Evolutionary conservation across 1,284 basidiomycete genomes (phyloP).

Genomic region (Cystobasidium sp.): DNA sequence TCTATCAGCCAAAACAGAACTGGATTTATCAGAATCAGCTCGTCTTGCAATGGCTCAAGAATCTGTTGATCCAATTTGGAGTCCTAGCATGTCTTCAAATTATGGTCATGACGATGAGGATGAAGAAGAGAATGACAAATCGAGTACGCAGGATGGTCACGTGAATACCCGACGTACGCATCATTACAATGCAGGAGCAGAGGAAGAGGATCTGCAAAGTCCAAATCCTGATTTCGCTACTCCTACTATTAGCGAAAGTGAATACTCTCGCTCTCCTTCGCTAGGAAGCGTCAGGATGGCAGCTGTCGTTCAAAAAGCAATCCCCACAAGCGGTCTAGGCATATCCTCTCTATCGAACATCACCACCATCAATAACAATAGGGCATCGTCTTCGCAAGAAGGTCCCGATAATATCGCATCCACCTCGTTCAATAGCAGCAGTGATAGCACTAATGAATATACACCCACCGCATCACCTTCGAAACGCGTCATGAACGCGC

Average conservation of each 20-base stretch:
- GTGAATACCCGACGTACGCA: background rate
- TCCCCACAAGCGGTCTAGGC: conserved; percentile 15
- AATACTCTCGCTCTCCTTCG: conserved; percentile 31
- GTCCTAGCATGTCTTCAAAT: conserved; percentile 31
- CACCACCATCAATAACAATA: background rate
- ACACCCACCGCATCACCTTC: conserved; percentile 16
- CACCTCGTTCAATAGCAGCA: background rate
- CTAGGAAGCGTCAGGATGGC: conserved; percentile 22
- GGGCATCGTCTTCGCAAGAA: no score
- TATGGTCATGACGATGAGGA: conserved; percentile 3
- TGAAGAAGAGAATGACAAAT: conserved; percentile 3
- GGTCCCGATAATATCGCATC: background rate
- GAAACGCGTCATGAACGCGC: conserved; percentile 39
- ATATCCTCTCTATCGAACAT: background rate
- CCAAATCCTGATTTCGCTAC: background rate
- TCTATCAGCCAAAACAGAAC: conserved; percentile 4
- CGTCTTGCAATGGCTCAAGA: conserved; percentile 41
- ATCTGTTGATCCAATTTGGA: conserved; percentile 34
- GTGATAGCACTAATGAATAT: background rate
- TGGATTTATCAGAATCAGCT: conserved; percentile 33
- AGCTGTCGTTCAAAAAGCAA: conserved; percentile 15
- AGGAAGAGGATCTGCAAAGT: background rate
- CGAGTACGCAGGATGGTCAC: background rate
- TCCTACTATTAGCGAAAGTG: conserved; percentile 32
- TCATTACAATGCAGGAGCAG: background rate